A percentile compares a stretch with the other conserved stretches of the same genome.
Conservation (phyloP, 768 basidiomycete genomes). For the Macrolepiota albuminosa region DNA sequence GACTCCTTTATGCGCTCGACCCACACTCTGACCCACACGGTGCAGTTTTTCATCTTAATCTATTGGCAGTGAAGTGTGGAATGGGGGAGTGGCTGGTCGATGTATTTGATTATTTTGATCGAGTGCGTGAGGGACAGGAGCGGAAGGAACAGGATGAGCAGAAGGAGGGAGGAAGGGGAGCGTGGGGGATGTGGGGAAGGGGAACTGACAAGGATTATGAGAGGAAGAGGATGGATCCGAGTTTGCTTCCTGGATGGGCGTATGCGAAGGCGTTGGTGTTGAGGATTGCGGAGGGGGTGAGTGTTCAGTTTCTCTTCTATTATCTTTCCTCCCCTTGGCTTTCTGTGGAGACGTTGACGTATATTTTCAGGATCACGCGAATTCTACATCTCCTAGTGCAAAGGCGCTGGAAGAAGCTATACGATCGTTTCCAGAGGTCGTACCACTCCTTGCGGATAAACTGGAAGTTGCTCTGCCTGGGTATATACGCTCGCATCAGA, state of each 20-base stretch:
- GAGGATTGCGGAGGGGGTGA: conserved; percentile 44
- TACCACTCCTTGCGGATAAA: conserved; percentile 83
- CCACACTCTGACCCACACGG: conserved; percentile 90
- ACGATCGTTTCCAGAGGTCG: conserved; percentile 71
- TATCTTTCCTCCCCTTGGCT: not conserved
- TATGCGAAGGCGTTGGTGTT: conserved; percentile 71
- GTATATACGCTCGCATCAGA: conserved; percentile 51
- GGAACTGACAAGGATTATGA: not conserved
- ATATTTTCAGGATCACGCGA: conserved; percentile 29
- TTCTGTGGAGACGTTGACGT: not conserved
- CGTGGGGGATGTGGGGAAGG: conserved; percentile 15
- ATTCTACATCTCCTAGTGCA: conserved; percentile 45
- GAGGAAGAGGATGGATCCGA: conserved; percentile 41
- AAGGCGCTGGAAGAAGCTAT: conserved; percentile 72
- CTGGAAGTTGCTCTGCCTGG: conserved; percentile 63
- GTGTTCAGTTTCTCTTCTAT: not conserved
- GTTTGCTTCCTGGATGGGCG: conserved; percentile 70
- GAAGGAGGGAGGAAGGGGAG: not conserved
- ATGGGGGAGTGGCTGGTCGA: conserved; percentile 81
- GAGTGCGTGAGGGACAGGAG: not conserved
- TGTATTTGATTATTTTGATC: conserved; percentile 46
- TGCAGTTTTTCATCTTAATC: conserved; percentile 76
- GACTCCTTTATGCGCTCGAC: conserved; percentile 81
- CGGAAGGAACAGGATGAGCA: not conserved
- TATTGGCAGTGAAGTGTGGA: conserved; percentile 75